Conservation (phyloP, 2,329 filamentous ascomycete genomes). For the Epichloe amarillans region DNA sequence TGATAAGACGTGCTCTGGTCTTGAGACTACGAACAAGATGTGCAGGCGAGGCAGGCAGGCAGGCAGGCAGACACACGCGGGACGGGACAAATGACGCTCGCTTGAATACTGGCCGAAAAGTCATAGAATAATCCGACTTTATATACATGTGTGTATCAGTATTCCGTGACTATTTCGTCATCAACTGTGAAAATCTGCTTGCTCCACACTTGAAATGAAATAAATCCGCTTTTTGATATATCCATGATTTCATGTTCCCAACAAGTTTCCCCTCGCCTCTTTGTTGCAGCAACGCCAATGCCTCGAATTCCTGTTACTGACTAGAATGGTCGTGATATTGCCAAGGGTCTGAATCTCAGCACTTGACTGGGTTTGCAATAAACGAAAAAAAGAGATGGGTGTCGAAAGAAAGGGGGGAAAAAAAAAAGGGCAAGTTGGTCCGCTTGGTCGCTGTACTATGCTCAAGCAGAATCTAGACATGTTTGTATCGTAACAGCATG, state of each 20-base stretch:
- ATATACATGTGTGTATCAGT: too few species aligned
- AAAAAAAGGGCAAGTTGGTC: background rate
- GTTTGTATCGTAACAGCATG: background rate
- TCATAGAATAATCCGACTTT: too few species aligned
- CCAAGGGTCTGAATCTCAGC: too few species aligned
- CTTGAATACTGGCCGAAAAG: too few species aligned
- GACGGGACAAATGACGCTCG: too few species aligned
- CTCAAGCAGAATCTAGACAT: background rate
- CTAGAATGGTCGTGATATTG: background rate
- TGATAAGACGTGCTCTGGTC: constrained; percentile 1
- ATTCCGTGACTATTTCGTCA: too few species aligned
- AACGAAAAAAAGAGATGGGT: background rate
- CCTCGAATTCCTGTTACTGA: background rate
- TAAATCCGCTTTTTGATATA: background rate
- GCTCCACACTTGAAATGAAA: background rate
- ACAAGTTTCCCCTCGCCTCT: background rate
- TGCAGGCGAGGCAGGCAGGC: too few species aligned
- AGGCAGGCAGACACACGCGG: too few species aligned
- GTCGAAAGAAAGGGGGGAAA: background rate
- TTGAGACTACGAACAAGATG: too few species aligned
- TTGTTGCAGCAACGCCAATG: background rate
- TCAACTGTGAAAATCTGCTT: background rate
- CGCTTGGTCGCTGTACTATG: background rate
- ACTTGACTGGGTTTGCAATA: background rate
- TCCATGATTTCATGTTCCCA: background rate